Percentiles rank a stretch among this genome's conserved stretches.
Conservation (phyloP, 768 basidiomycete species). For the Tylopilus rubrobrunneus region DNA sequence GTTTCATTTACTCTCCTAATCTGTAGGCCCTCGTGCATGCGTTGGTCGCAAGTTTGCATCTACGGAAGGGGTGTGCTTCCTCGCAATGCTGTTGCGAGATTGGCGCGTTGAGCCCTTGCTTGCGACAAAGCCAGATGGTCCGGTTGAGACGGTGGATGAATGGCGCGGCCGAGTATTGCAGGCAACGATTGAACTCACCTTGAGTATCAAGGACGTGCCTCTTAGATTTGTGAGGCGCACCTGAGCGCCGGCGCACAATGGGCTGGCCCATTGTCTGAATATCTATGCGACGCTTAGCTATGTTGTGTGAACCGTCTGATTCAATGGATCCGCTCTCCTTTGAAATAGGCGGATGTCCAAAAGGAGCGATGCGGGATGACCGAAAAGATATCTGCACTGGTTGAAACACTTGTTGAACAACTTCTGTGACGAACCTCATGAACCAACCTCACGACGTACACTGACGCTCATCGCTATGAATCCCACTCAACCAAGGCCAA, state of each 20-base stretch:
- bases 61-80: slow-evolving; percentile 49
- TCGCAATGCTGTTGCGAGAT: slow-evolving; percentile 48
- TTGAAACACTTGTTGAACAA: background rate
- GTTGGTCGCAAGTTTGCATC: slow-evolving; percentile 55
- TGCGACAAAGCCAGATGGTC: slow-evolving; percentile 6
- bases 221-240: slow-evolving; percentile 19
- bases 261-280: too few relatives aligned
- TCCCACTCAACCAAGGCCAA: background rate
- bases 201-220: slow-evolving; percentile 22
- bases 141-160: slow-evolving; percentile 16
- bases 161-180: slow-evolving; percentile 24
- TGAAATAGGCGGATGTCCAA: slow-evolving; percentile 8
- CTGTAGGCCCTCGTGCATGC: slow-evolving; percentile 46
- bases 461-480: slow-evolving; percentile 6
- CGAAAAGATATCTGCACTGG: slow-evolving; percentile 3
- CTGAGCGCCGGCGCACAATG: background rate
- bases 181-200: slow-evolving; percentile 9
- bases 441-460: slow-evolving; percentile 11
- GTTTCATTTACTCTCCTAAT: background rate
- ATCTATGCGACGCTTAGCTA: too few relatives aligned
- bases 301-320: too few relatives aligned
- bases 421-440: slow-evolving; percentile 15
- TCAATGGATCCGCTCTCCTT: background rate
- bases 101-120: slow-evolving; percentile 50
- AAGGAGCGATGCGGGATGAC: background rate